phyloP scores from a whole-genome alignment of 306 rosid species.

The Mucuna pruriens region DNA sequence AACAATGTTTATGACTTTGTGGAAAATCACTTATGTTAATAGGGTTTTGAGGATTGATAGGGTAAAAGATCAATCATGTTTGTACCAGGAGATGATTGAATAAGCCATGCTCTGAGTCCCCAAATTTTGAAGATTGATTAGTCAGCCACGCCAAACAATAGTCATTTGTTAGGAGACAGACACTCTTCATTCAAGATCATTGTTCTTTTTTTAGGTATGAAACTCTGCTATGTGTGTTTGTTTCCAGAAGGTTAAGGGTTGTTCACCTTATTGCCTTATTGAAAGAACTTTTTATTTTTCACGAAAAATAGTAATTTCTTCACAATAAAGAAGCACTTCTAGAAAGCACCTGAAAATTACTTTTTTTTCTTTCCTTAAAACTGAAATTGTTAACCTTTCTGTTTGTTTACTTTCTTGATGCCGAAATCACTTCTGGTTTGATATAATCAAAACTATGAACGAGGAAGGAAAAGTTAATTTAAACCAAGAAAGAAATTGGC shows the following conservation, averaged over 20 bases:
- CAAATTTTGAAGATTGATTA: conserved; percentile 8
- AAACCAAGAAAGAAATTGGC: background rate
- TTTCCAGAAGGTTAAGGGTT: background rate
- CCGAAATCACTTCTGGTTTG: background rate
- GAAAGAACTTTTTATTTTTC: background rate
- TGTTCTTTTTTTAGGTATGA: conserved; percentile 18
- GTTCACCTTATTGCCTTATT: background rate
- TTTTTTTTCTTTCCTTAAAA: background rate
- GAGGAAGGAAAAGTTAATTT: background rate
- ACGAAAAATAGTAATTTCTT: background rate
- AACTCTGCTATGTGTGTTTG: background rate
- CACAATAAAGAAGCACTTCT: background rate
- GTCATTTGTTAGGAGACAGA: conserved; percentile 26
- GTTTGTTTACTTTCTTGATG: background rate
- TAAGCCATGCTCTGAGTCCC: background rate
- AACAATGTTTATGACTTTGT: conserved; percentile 33
- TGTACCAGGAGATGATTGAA: background rate
- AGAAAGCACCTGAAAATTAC: background rate
- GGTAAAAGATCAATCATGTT: background rate
- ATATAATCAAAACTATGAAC: background rate
- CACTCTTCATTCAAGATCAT: conserved; percentile 4
- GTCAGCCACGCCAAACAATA: conserved; percentile 11
- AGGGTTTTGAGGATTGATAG: background rate
- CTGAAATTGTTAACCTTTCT: background rate
- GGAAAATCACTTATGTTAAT: conserved; percentile 5